phyloP scores from a whole-genome alignment of 2,329 filamentous ascomycete genomes.

The Nakataea oryzae region DNA sequence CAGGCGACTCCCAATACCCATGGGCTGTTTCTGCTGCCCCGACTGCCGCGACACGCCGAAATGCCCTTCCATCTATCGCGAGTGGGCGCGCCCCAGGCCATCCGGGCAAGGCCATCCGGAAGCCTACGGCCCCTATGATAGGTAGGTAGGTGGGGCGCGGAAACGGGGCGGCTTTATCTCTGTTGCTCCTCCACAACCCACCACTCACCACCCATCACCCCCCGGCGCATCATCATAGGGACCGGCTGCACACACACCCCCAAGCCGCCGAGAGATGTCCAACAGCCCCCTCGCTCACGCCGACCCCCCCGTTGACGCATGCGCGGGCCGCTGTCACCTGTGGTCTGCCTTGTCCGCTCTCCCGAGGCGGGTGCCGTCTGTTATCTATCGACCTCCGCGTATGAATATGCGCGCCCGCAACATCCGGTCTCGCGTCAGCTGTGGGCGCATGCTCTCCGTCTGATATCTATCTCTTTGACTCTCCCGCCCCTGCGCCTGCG shows the following conservation, averaged over 20 bases:
- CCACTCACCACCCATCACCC: not conserved
- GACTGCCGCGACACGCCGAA: not conserved
- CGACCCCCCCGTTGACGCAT: no score
- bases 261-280: no score
- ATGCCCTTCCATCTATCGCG: not conserved
- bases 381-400: not conserved
- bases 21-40: not conserved
- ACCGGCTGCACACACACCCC: no score
- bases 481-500: no score
- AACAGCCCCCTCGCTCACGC: no score
- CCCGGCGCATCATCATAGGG: not conserved
- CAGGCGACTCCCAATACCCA: no score
- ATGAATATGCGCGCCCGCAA: not conserved
- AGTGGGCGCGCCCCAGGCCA: not conserved
- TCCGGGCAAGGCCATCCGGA: not conserved
- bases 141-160: not conserved
- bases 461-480: not conserved
- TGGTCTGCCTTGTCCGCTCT: not conserved
- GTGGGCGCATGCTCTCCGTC: not conserved
- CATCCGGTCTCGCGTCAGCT: not conserved
- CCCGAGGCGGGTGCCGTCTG: not conserved
- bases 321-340: no score
- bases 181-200: not conserved
- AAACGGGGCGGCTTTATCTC: not conserved
- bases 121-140: not conserved